Base-by-base conservation (phyloP, 31 red algal species). In the Odonthalia washingtoniensis region DNA sequence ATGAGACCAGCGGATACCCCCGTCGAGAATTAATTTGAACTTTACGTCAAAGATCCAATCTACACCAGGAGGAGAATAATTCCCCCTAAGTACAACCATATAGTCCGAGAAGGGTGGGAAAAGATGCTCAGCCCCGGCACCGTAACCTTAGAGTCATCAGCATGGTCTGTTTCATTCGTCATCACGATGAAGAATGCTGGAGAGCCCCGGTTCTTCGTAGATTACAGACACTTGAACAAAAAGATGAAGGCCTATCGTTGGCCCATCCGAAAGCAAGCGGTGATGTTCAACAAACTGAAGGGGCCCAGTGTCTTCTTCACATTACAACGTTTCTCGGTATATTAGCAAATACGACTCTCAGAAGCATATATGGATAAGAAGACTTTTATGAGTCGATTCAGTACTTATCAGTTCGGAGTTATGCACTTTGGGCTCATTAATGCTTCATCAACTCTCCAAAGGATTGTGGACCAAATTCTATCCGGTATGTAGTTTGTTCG, bases 351-450 rank as follows among this genome's bases (percentile, higher is more conserved):
- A 5, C 21, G 43, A 3, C 27, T 80, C 41, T 5, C 3, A n/a
- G 76, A 57, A 80, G 35, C 46, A 3, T 57, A 3, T 32, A 80
- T 53, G 28, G 46, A 80, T 5, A 80, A 45, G 2, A 80, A 38
- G 6, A 80, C 41, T 2, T 80, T 80, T 53, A 28, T 80, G 21
- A 5, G 76, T 44, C 26, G 76, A 53, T 80, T 30, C 31, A 44
- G 76, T 28, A 80, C 40, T 18, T 60, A 53, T 44, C 46, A 32
- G 45, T 80, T 80, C 45, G 76, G 57, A 57, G 76, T 80, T 2
- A 77, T 86, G 70, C 69, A 34, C 5, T 86, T 86, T 62, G 82
- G 82, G 5, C 39, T 86, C 3, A 72, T 62, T 4, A 86, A 86
- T 36, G 82, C 82, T 3, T 68, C 82, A 3, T 60, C 82, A 3